Base-by-base conservation (phyloP, 768 basidiomycete genomes). In the Pleurotus tuber-regium region DNA sequence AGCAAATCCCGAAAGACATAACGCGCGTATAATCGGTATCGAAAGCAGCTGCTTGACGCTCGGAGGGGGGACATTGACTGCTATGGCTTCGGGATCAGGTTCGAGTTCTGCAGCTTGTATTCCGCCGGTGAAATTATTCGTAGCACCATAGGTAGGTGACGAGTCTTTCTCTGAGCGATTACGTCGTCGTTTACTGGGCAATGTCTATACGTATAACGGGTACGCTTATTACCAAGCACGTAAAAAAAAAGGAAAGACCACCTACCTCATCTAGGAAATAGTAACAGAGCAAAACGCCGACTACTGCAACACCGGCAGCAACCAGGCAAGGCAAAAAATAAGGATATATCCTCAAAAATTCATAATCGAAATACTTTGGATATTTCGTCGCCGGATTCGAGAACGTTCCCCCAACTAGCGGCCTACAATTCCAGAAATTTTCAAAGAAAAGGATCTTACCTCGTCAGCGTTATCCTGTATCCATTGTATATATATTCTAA, bases 281-380 rank as follows among this genome's bases (percentile, higher is more conserved):
- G 55, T 68, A 78, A 1, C 78, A 77, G 10, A 79, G 61, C 3
- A 65, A n/a, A n/a, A 75, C 62, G 1, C 76, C 78, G 4, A 65
- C 23, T 10, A 79, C 33, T 12, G 79, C 73, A 14, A 80, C 58
- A 5, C 64, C 39, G 10, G 71, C 72, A 25, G 81, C 68, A 24
- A 79, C 64, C 35, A 82, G 65, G 53, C 83, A 84, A 1, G 86
- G 85, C 4, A 86, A 69, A 50, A 86, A 77, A 60, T 86, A 87
- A 6, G 84, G 85, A 59, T 77, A 76, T 25, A 60, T 54, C 38
- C 63, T 65, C 54, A 81, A 74, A 52, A 86, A 70, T 18, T 67
- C 53, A 24, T 57, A 61, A 46, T 70, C 65, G 51, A 84, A 80
- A 6, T 74, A 52, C 2, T 54, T 42, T 1, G 81, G 77, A 57